Base-by-base conservation (phyloP, 352 stramenopile species). In the Globisporangium polare region DNA sequence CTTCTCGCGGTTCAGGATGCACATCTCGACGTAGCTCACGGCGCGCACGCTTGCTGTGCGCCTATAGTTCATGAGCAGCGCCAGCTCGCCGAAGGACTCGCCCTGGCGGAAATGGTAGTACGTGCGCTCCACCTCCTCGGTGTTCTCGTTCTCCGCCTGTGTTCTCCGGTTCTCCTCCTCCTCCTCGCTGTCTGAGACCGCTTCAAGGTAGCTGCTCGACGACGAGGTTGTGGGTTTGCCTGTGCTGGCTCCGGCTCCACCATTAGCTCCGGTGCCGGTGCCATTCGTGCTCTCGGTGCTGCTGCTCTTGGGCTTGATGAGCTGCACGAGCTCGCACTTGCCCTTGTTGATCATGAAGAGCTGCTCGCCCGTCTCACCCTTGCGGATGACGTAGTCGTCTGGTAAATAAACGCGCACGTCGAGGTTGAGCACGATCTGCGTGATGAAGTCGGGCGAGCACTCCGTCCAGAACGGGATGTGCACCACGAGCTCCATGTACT, bases 321-420 rank as follows among this genome's bases (percentile, higher is more conserved):
- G 29, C 55, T 61, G 55, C n/a, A 55, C 51, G 1, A 89, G 58
- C 53, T 89, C 74, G 43, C 81, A 89, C 13, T 74, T 65, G 1
- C 79, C 83, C 0, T 76, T 74, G 43, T 90, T 86, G 13, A 92
- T 73, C 63, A 90, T 88, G 67, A 82, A 92, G 61, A 85, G 86
- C 24, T 90, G 72, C 26, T 74, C 69, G 41, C 73, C 78, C 0
- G 88, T 73, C 47, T 91, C 80, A 3, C 72, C 80, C 35, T 77
- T 66, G 9, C 78, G 68, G 31, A 89, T 79, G 39, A 94, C 78
- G 41, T 79, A 93, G 58, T 91, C 80, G 62, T 93, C 84, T 3
- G 82, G 80, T 12, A 91, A 61, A 60, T 90, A 92, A 15, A 92
- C 69, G 41, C 78, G 75, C 12, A 87, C 78, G 26, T 78, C 67